Conservation (phyloP, 2,329 filamentous ascomycete genomes). For the Verticillium klebahnii region DNA sequence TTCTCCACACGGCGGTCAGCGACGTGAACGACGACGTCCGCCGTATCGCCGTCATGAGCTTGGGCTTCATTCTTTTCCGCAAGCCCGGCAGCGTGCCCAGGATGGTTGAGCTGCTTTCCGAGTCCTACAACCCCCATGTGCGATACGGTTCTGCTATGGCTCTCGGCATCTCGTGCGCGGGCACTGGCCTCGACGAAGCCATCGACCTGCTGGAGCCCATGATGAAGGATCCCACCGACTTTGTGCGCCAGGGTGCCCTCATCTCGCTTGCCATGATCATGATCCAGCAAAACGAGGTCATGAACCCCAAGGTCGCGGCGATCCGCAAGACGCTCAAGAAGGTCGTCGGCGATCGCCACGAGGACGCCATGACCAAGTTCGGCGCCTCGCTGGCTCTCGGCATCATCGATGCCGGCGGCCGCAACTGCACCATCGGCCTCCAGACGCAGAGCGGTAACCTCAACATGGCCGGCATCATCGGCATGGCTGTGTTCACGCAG, state of each 20-base stretch:
- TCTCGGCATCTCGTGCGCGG: slow-evolving; percentile 94
- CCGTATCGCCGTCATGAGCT: slow-evolving; percentile 91
- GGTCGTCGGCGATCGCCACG: slow-evolving; percentile 89
- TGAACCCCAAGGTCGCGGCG: slow-evolving; percentile 92
- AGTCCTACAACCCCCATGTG: slow-evolving; percentile 98
- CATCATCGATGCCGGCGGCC: slow-evolving; percentile 95
- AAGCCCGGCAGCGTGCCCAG: slow-evolving; percentile 95
- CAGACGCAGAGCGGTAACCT: slow-evolving; percentile 98
- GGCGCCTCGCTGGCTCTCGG: slow-evolving; percentile 89
- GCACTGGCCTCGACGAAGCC: slow-evolving; percentile 91
- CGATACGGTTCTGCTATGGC: slow-evolving; percentile 98
- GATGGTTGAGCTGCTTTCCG: slow-evolving; percentile 96
- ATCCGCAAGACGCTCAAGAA: slow-evolving; percentile 94
- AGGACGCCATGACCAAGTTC: slow-evolving; percentile 99
- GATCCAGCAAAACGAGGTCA: slow-evolving; percentile 97
- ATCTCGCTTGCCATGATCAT: slow-evolving; percentile 97
- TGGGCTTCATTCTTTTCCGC: slow-evolving; percentile 97
- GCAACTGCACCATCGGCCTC: slow-evolving; percentile 96
- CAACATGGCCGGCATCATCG: slow-evolving; percentile 97
- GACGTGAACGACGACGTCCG: slow-evolving; percentile 98
- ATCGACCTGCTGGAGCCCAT: slow-evolving; percentile 96
- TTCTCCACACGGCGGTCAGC: slow-evolving; percentile 93
- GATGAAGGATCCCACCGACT: slow-evolving; percentile 99
- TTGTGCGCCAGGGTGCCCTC: slow-evolving; percentile 92
- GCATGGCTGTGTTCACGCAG: slow-evolving; percentile 96